A percentile compares a stretch with the other conserved stretches of the same genome.
phyloP scores from a whole-genome alignment of 495 filamentous ascomycete species.

The Xylaria nigripes region DNA sequence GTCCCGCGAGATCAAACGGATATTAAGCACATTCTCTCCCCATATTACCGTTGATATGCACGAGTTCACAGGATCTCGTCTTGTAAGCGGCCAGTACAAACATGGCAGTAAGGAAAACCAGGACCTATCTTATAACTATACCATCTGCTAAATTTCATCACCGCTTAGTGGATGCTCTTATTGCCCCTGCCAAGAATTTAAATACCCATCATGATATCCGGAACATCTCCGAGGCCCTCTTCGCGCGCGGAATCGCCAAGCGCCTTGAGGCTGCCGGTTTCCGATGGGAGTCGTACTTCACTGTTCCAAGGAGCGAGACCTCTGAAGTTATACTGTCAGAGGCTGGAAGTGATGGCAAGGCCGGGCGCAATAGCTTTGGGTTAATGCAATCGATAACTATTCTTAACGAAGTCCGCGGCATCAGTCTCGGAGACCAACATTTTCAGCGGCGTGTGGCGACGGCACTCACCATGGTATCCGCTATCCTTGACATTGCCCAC shows the following conservation, averaged over 20 bases:
- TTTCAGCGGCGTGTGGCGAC: constrained; percentile 26
- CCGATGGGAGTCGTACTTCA: constrained; percentile 30
- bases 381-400: constrained; percentile 24
- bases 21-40: constrained; percentile 24
- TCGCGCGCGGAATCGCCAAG: constrained; percentile 17
- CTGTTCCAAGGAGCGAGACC: constrained; percentile 5
- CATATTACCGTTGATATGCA: constrained; percentile 30
- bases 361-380: constrained; percentile 25
- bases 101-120: constrained; percentile 13
- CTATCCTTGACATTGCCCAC: constrained; percentile 23
- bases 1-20: constrained; percentile 24
- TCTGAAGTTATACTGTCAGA: constrained; percentile 18
- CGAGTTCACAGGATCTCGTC: constrained; percentile 22
- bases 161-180: constrained; percentile 22
- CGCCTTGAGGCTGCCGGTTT: constrained; percentile 17
- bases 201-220: constrained; percentile 27
- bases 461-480: constrained; percentile 25
- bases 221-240: constrained; percentile 25
- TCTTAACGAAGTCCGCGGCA: constrained; percentile 28
- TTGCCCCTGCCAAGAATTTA: constrained; percentile 29
- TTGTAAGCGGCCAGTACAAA: constrained; percentile 18
- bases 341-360: constrained; percentile 28
- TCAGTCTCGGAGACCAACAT: constrained; percentile 26
- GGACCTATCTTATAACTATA: not conserved
- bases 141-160: not conserved